phyloP scores from a whole-genome alignment of 345 rosid species.

The Populus euphratica region DNA sequence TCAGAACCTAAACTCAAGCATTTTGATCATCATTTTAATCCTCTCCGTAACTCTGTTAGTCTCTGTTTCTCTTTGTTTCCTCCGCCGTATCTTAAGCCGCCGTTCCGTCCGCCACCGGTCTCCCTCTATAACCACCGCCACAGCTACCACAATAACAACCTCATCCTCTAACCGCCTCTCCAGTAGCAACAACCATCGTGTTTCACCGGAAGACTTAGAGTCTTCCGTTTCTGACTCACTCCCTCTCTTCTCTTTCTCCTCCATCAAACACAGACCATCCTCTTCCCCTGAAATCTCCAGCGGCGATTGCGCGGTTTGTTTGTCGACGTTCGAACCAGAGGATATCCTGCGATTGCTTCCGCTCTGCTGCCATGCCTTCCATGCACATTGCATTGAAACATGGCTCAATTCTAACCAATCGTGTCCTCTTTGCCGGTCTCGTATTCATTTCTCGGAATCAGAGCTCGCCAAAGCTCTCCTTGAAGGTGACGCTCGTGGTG shows the following conservation, averaged over 20 bases:
- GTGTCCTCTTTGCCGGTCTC: slow-evolving; percentile 89
- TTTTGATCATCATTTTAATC: slow-evolving; percentile 51
- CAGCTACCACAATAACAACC: not conserved
- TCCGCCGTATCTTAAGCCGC: slow-evolving; percentile 72
- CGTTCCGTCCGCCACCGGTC: slow-evolving; percentile 42
- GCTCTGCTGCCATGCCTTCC: slow-evolving; percentile 90
- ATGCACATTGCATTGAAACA: slow-evolving; percentile 66
- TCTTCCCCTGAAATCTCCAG: slow-evolving; percentile 19
- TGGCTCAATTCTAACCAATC: slow-evolving; percentile 73
- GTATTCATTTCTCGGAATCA: slow-evolving; percentile 59
- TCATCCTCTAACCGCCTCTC: slow-evolving; percentile 25
- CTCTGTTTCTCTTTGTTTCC: slow-evolving; percentile 63
- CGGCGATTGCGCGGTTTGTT: slow-evolving; percentile 81
- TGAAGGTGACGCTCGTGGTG: slow-evolving; percentile 1
- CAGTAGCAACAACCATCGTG: slow-evolving; percentile 28
- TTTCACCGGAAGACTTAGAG: slow-evolving; percentile 42
- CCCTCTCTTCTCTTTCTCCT: slow-evolving; percentile 69
- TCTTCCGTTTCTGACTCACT: slow-evolving; percentile 54
- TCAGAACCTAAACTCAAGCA: slow-evolving; percentile 58
- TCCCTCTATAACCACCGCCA: slow-evolving; percentile 17
- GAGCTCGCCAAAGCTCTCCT: slow-evolving; percentile 53
- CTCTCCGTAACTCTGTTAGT: slow-evolving; percentile 54
- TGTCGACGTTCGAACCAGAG: slow-evolving; percentile 64
- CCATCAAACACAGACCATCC: slow-evolving; percentile 63
- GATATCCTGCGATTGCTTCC: slow-evolving; percentile 87